Conservation (phyloP, 1,284 basidiomycete genomes). For the Ceratobasidium papillatum region DNA sequence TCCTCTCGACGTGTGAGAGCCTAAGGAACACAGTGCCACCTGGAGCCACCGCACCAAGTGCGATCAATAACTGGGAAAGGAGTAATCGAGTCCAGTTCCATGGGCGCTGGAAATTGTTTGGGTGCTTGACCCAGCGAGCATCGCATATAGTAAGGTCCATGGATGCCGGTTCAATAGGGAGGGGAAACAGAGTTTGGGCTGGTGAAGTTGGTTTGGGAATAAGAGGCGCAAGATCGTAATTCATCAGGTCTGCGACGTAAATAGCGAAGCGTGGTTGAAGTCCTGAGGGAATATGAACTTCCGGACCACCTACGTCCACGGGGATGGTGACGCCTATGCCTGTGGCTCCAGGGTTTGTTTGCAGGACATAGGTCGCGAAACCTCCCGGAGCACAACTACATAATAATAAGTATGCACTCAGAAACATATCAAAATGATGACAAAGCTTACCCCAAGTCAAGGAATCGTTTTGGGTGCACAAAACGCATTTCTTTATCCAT, state of each 20-base stretch:
- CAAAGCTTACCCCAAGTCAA: conserved; percentile 37
- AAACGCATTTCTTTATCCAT: conserved; percentile 14
- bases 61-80: conserved; percentile 52
- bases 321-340: conserved; percentile 38
- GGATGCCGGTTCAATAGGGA: conserved; percentile 36
- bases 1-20: conserved; percentile 51
- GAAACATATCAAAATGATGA: not conserved
- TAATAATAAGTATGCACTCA: not conserved
- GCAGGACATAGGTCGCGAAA: conserved; percentile 20
- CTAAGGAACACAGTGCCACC: conserved; percentile 53
- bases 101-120: conserved; percentile 14
- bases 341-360: conserved; percentile 1
- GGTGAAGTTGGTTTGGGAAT: conserved; percentile 6
- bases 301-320: conserved; percentile 14
- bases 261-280: conserved; percentile 5
- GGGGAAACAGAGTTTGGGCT: not conserved
- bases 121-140: conserved; percentile 51
- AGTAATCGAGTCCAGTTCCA: conserved; percentile 48
- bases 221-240: conserved; percentile 21
- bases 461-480: conserved; percentile 5
- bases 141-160: conserved; percentile 53
- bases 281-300: not conserved
- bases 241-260: conserved; percentile 21
- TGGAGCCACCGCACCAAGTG: conserved; percentile 47
- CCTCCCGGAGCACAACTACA: conserved; percentile 39